phyloP scores from a whole-genome alignment of 345 rosid genomes.

The Atalantia buxifolia region DNA sequence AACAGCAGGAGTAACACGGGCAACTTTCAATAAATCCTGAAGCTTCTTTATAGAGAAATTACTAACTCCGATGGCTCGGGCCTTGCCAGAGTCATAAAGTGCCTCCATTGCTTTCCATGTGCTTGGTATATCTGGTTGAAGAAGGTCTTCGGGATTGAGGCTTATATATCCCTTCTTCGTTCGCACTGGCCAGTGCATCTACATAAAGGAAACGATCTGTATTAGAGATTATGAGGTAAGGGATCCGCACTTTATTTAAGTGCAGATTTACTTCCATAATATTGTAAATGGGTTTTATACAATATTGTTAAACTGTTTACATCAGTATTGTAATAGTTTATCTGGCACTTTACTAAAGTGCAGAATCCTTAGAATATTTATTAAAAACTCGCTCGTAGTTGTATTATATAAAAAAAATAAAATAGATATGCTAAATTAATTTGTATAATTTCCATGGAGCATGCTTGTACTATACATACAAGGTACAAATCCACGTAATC shows the following conservation, averaged over 20 bases:
- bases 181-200: constrained; percentile 74
- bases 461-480: constrained; percentile 21
- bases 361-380: too few species aligned
- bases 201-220: not conserved
- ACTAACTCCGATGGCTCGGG: constrained; percentile 49
- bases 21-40: constrained; percentile 26
- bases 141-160: constrained; percentile 38
- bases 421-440: too few species aligned
- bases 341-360: too few species aligned
- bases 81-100: constrained; percentile 43
- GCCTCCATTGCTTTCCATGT: constrained; percentile 63
- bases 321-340: too few species aligned
- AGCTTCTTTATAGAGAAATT: constrained; percentile 47
- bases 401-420: too few species aligned
- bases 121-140: constrained; percentile 42
- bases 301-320: too few species aligned
- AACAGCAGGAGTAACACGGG: constrained; percentile 35
- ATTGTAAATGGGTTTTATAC: too few species aligned
- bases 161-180: constrained; percentile 40
- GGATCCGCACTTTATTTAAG: not conserved
- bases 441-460: too few species aligned
- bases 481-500: constrained; percentile 64
- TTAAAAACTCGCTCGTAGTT: too few species aligned
- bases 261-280: too few species aligned
- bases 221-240: not conserved